Conservation (phyloP, 2,329 filamentous ascomycete genomes). For the Aureobasidium sp. region DNA sequence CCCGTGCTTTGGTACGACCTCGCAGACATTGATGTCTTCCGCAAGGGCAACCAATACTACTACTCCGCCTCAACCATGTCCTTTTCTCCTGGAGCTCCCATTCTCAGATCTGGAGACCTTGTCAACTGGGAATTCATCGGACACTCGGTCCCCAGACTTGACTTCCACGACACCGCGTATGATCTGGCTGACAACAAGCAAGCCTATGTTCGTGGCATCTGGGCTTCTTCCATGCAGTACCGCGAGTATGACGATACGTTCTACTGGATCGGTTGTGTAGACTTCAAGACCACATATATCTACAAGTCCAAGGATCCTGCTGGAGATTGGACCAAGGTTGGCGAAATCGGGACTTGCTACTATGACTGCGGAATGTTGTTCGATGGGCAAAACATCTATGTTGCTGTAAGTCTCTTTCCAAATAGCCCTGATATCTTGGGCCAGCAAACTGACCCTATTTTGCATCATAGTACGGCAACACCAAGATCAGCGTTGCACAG, state of each 20-base stretch:
- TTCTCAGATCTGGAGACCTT: constrained; percentile 50
- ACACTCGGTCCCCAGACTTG: constrained; percentile 33
- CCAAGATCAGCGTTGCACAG: constrained; percentile 45
- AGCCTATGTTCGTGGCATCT: constrained; percentile 50
- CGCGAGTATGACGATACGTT: constrained; percentile 43
- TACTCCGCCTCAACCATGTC: constrained; percentile 52
- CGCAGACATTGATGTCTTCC: constrained; percentile 49
- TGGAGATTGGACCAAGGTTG: constrained; percentile 39
- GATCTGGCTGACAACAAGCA: constrained; percentile 36
- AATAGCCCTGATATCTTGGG: not conserved
- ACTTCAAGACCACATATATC: constrained; percentile 46
- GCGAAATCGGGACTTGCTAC: constrained; percentile 42
- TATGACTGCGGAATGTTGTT: constrained; percentile 54
- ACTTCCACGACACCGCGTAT: constrained; percentile 38
- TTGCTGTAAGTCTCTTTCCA: constrained; percentile 29
- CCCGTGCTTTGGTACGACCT: constrained; percentile 52
- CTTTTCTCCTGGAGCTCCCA: constrained; percentile 50
- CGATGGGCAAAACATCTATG: constrained; percentile 54
- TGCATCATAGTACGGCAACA: constrained; percentile 39
- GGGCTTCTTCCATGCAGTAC: constrained; percentile 50
- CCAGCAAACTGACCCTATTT: not conserved
- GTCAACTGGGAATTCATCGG: constrained; percentile 42
- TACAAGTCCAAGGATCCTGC: constrained; percentile 41
- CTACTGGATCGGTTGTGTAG: constrained; percentile 54
- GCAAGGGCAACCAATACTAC: constrained; percentile 46